Conservation (phyloP, 2,329 filamentous ascomycete species). For the Penicillium sp. region DNA sequence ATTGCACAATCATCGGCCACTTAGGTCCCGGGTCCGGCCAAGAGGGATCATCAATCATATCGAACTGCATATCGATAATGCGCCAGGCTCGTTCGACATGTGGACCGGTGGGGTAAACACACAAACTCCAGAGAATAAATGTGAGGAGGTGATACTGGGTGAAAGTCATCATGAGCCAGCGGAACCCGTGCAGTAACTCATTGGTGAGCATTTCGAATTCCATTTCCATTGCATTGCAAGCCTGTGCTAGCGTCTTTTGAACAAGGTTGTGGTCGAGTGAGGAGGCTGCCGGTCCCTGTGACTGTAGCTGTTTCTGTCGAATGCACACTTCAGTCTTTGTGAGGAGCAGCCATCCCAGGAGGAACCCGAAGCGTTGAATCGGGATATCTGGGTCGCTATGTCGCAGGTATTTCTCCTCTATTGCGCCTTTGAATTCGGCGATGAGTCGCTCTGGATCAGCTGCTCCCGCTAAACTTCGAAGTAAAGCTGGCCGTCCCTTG, state of each 20-base stretch:
- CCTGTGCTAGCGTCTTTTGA: constrained; percentile 36
- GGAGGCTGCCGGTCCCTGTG: constrained; percentile 10
- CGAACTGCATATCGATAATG: constrained; percentile 13
- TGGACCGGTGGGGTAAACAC: constrained; percentile 37
- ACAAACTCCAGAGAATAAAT: constrained; percentile 47
- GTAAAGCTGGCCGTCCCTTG: constrained; percentile 33
- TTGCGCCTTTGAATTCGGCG: constrained; percentile 42
- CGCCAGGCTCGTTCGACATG: constrained; percentile 36
- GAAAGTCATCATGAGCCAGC: constrained; percentile 42
- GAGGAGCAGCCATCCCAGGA: constrained; percentile 30
- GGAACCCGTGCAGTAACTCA: constrained; percentile 39
- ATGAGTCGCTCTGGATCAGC: constrained; percentile 37
- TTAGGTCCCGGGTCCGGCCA: constrained; percentile 24
- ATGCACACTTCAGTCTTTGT: constrained; percentile 39
- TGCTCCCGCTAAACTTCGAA: neutral
- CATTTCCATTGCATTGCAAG: constrained; percentile 37
- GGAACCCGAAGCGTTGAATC: constrained; percentile 33
- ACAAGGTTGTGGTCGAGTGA: constrained; percentile 22
- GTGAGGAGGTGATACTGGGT: constrained; percentile 47
- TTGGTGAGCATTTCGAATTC: constrained; percentile 31
- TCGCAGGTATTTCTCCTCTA: constrained; percentile 51
- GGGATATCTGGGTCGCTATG: constrained; percentile 56
- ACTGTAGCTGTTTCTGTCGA: constrained; percentile 25
- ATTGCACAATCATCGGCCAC: constrained; percentile 21
- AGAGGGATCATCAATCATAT: constrained; percentile 16